phyloP scores from a whole-genome alignment of 179 eudicot species.

The Beta macrorhiza region DNA sequence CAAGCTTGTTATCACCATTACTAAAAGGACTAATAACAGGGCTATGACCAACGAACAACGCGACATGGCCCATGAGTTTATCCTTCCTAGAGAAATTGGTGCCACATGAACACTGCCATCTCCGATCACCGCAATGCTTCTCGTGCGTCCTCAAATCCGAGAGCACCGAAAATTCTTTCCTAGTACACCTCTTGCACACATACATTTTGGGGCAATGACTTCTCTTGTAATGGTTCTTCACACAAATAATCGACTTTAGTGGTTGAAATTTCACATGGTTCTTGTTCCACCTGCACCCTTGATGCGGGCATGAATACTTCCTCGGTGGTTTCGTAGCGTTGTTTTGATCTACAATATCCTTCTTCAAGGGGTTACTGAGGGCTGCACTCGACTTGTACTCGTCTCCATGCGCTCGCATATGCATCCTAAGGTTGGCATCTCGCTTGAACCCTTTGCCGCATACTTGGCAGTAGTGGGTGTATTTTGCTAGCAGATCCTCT shows the following conservation, averaged over 20 bases:
- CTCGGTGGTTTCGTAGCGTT: background rate
- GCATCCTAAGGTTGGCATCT: conserved; percentile 88
- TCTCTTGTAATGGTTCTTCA: conserved; percentile 87
- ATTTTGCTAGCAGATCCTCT: conserved; percentile 63
- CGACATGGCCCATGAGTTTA: conserved; percentile 76
- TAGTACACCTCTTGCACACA: conserved; percentile 61
- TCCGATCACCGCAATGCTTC: conserved; percentile 85
- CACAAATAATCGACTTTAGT: conserved; percentile 70
- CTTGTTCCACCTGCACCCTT: conserved; percentile 74
- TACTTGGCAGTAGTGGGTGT: conserved; percentile 71
- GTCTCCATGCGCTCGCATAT: conserved; percentile 91
- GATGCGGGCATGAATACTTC: conserved; percentile 70
- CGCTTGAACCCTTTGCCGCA: conserved; percentile 89
- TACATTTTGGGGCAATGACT: conserved; percentile 94
- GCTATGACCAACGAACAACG: conserved; percentile 62
- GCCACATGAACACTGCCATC: conserved; percentile 88
- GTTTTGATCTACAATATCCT: background rate
- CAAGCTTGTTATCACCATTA: conserved; percentile 17
- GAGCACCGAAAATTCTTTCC: conserved; percentile 76
- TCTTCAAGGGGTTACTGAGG: conserved; percentile 59
- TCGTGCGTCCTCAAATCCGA: conserved; percentile 80
- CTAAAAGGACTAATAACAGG: conserved; percentile 34
- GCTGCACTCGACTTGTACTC: conserved; percentile 79
- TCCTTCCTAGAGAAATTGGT: conserved; percentile 80
- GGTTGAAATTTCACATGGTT: conserved; percentile 71